These are phyloP conservation scores for Aspergillus sp. DNA, from an alignment of 2,329 filamentous ascomycete genomes.

Conservation along the genomic window DNA sequence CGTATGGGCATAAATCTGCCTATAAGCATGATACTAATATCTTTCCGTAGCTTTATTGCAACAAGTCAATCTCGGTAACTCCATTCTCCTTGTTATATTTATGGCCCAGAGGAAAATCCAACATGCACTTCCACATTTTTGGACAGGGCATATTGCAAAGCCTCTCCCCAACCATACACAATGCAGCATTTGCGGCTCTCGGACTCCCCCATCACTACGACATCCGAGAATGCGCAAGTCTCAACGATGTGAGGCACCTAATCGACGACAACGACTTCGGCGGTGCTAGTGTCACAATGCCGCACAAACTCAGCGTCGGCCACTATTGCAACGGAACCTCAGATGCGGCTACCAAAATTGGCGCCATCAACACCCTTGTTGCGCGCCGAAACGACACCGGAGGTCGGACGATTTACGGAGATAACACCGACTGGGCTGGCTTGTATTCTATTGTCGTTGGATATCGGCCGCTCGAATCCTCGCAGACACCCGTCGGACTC, in stretches of 20 bases:
- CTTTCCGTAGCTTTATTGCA: not conserved
- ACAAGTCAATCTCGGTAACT: not conserved
- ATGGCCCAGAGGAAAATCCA: too few species aligned
- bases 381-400: not conserved
- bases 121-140: slow-evolving; percentile 8
- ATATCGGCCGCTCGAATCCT: slow-evolving; percentile 1
- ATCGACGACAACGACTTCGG: slow-evolving; percentile 66
- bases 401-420: not conserved
- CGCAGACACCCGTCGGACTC: not conserved
- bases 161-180: slow-evolving; percentile 15
- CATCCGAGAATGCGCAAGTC: slow-evolving; percentile 7
- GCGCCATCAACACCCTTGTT: not conserved
- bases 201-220: slow-evolving; percentile 7
- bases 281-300: slow-evolving; percentile 66
- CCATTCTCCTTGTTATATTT: too few species aligned
- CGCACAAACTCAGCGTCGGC: slow-evolving; percentile 12
- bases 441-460: not conserved
- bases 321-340: slow-evolving; percentile 7
- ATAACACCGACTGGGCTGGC: not conserved
- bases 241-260: slow-evolving; percentile 35
- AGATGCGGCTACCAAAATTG: not conserved
- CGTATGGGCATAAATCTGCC: not conserved
- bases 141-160: slow-evolving; percentile 12
- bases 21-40: not conserved
- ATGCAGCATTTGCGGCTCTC: slow-evolving; percentile 11